Base-by-base conservation (phyloP, 106 monocot genomes). In the Phalaenopsis equestris region DNA sequence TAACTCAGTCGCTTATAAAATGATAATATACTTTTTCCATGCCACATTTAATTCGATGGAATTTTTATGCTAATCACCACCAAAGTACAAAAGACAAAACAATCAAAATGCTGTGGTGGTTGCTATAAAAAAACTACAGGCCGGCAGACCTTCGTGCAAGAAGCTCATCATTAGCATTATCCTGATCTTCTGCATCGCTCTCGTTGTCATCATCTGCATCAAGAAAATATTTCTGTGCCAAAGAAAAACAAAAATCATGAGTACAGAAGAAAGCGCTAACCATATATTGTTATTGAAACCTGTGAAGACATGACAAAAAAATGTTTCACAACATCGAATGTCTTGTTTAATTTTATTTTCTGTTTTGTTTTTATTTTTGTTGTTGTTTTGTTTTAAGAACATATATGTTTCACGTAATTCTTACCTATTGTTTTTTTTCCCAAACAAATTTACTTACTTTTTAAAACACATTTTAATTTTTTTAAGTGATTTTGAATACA, bases 121-220 rank as follows among this genome's bases (percentile, higher is more conserved):
- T 68, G 14, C 39, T 70, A 38, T 74, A 76, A 47, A 5, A 45
- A 19, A 52, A 49, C 49, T 49, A 45, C 11, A 48, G 18, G 21
- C 52, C 8, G 42, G 24, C 61, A 56, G 17, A 96, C 96, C 91
- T 90, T 85, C 83, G 78, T 42, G 55, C 55, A 67, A 52, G 30
- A 49, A 79, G 61, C 6, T 72, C 82, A 84, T 84, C 82, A 57
- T 23, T 76, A 77, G n/a, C 73, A 58, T 85, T 68, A 46, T 76
- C 84, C 30, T 18, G 37, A 57, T 90, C 90, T 80, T 87, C 92
- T 55, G 47, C 9, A 79, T 86, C 83, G 75, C 83, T 78, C 72
- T 91, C 91, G 56, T 83, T 81, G 73, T 75, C 95, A 86, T 80
- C 86, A 76, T 89, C 94, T 64, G 92, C 98, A 85, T 98, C 98